phyloP scores from a whole-genome alignment of 371 early-diverging fungal genomes.

The Thermomucor indicae-seudaticae region DNA sequence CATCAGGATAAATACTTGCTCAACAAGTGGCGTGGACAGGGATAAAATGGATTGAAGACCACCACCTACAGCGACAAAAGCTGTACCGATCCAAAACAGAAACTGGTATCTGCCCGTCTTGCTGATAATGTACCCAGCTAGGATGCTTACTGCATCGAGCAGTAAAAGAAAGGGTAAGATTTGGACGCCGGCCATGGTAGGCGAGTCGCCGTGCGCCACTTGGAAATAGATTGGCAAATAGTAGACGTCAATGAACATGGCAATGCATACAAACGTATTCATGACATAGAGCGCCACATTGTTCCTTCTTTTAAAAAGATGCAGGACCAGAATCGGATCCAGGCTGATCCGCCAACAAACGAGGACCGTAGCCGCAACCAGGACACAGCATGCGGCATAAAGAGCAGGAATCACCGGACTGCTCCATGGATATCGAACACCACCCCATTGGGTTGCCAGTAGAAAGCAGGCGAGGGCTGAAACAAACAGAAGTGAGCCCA shows the following conservation, averaged over 20 bases:
- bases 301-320: constrained; percentile 47
- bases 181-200: constrained; percentile 55
- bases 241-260: constrained; percentile 49
- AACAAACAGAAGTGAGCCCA: constrained; percentile 32
- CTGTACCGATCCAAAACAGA: constrained; percentile 49
- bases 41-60: constrained; percentile 47
- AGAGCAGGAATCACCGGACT: constrained; percentile 45
- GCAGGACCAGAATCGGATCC: constrained; percentile 37
- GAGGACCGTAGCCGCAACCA: constrained; percentile 18
- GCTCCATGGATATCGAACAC: constrained; percentile 50
- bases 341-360: too few relatives aligned
- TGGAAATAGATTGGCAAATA: constrained; percentile 78
- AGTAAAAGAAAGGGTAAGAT: constrained; percentile 61
- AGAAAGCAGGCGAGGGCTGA: constrained; percentile 41
- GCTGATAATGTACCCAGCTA: constrained; percentile 46
- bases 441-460: constrained; percentile 61
- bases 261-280: constrained; percentile 47
- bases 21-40: constrained; percentile 16
- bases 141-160: constrained; percentile 47
- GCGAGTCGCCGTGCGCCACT: constrained; percentile 53
- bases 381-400: constrained; percentile 10
- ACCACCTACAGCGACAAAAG: constrained; percentile 40
- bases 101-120: constrained; percentile 44
- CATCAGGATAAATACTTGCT: constrained; percentile 40
- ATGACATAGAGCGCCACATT: constrained; percentile 29